phyloP scores from a whole-genome alignment of 257 asterid species.

The Hygrophila difformis region DNA sequence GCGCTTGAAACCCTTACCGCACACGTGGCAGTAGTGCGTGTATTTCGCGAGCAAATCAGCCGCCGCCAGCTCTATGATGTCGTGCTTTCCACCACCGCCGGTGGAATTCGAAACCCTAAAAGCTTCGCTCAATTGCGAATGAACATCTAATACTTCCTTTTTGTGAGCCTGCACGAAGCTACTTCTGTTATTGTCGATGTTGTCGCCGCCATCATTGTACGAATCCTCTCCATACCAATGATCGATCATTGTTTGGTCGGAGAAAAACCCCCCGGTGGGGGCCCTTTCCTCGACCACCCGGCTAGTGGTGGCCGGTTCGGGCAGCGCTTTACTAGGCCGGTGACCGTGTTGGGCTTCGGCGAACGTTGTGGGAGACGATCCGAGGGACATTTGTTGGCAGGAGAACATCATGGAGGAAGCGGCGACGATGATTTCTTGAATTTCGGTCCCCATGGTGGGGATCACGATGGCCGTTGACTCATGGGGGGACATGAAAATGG shows the following conservation, averaged over 20 bases:
- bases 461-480: slow-evolving; percentile 39
- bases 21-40: slow-evolving; percentile 66
- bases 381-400: slow-evolving; percentile 53
- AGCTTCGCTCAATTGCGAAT: no score
- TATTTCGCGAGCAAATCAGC: slow-evolving; percentile 72
- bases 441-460: slow-evolving; percentile 48
- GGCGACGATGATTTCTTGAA: slow-evolving; percentile 69
- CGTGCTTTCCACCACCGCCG: no score
- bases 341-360: slow-evolving; percentile 5
- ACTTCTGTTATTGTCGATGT: slow-evolving; percentile 9
- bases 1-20: slow-evolving; percentile 81
- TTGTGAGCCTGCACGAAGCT: slow-evolving; percentile 15
- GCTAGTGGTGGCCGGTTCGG: background rate
- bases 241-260: slow-evolving; percentile 19
- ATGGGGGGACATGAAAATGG: slow-evolving; percentile 26
- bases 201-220: background rate
- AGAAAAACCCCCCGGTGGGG: slow-evolving; percentile 17
- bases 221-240: slow-evolving; percentile 28
- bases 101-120: no score
- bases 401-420: slow-evolving; percentile 72
- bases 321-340: background rate
- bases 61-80: slow-evolving; percentile 56
- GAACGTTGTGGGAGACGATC: slow-evolving; percentile 4
- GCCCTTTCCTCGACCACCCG: background rate
- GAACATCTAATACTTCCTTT: slow-evolving; percentile 8